Conservation (phyloP, 345 rosid genomes). For the Eucalyptus marginata region DNA sequence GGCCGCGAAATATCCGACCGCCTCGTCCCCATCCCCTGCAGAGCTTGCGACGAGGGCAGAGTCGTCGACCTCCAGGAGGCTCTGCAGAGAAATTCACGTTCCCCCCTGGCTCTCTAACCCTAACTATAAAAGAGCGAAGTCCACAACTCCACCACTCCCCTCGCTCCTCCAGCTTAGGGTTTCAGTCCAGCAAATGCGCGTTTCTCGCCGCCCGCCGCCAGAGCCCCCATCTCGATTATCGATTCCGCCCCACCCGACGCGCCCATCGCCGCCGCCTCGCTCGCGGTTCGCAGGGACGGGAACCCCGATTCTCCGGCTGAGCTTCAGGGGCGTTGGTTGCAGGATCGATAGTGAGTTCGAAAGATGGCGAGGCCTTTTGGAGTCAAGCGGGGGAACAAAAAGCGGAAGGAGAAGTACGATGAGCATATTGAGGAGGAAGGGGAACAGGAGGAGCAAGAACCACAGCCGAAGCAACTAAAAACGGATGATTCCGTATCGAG, state of each 20-base stretch:
- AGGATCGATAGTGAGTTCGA: not conserved
- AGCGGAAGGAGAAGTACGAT: conserved; percentile 52
- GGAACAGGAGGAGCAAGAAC: conserved; percentile 1
- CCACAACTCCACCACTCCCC: too few relatives aligned
- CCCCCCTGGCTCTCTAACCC: too few relatives aligned
- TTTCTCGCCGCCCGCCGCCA: too few relatives aligned
- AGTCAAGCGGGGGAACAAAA: conserved; percentile 51
- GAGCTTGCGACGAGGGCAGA: too few relatives aligned
- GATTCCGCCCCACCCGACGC: not conserved
- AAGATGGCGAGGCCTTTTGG: conserved; percentile 63
- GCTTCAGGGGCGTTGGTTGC: not conserved
- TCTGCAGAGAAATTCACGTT: too few relatives aligned
- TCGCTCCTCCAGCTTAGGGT: too few relatives aligned
- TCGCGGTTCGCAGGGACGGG: not conserved
- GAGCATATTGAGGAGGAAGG: conserved; percentile 24
- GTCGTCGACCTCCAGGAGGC: too few relatives aligned
- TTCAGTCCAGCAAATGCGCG: too few relatives aligned
- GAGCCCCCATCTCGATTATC: not conserved
- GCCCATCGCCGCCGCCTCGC: not conserved
- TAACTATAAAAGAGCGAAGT: too few relatives aligned
- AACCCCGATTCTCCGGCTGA: too few relatives aligned
- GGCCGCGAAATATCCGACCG: too few relatives aligned
- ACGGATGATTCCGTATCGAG: not conserved
- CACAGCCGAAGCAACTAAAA: conserved; percentile 7
- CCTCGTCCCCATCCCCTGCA: too few relatives aligned